Base-by-base conservation (phyloP, 2,329 filamentous ascomycete genomes). In the Colletotrichum sp. region DNA sequence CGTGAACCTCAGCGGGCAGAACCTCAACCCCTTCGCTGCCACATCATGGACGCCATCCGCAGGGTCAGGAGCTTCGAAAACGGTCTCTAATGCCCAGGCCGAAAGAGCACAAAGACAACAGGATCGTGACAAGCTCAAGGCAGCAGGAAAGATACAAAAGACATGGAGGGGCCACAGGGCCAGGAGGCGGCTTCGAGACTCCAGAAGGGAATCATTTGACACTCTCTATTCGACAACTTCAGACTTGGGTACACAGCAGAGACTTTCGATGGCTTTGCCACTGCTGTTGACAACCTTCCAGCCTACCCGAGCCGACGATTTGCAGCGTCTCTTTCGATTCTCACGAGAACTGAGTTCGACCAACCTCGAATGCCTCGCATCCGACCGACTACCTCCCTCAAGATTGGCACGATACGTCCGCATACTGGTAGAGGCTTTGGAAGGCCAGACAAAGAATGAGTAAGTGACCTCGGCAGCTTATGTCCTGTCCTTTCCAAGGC, bases 1-100 rank as follows among this genome's bases (percentile, higher is more conserved):
- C 83, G 95, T 98, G 83, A 98, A 98, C 85, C 93, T 99, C 77
- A 97, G 95, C 79, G 97, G 96, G 77, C 94, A 96, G 79, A 92
- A 91, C 78, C 88, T 89, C 66, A 98, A 98, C 81, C 95, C 96
- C 5, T 98, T 97, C 83, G 93, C 90, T 76, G 91, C 91, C 78
- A 89, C 89, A 36, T 87, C 89, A 56, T 91, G 92, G 88, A 86
- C 87, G 18, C 87, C 90, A 6, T 86, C 89, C 15, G 88, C 88
- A 9, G 89, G 89, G 18, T 89, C 91, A 2, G 93, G 92, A 21
- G 89, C 94, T 7, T 94, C 95, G 80, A 93, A 94, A 80, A 94
- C 96, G 2, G 90, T 98, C 32, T 94, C 94, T 60, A 93, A 95
- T 80, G 96, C 96, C 32, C 95, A 98, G 81, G 95, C 96, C 79